phyloP scores from a whole-genome alignment of 2,329 filamentous ascomycete genomes.

The Colletotrichum magnum region DNA sequence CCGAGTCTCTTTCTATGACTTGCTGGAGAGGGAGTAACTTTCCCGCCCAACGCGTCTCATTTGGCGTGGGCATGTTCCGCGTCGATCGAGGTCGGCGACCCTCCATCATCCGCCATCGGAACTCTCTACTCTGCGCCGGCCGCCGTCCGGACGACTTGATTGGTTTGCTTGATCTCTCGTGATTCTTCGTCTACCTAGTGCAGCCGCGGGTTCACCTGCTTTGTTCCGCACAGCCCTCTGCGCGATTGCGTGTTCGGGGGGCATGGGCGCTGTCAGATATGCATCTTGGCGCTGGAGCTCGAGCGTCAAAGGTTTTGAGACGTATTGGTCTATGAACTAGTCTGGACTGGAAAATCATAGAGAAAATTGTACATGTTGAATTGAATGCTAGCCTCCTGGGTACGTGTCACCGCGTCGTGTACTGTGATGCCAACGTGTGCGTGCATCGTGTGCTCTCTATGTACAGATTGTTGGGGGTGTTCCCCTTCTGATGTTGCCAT shows the following conservation, averaged over 20 bases:
- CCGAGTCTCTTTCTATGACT: too few relatives aligned
- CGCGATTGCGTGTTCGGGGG: constrained; percentile 1
- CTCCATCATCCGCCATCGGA: constrained; percentile 16
- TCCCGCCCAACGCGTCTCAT: background rate
- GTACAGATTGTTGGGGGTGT: background rate
- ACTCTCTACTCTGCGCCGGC: background rate
- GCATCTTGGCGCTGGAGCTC: background rate
- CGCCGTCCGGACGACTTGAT: background rate
- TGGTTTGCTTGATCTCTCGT: background rate
- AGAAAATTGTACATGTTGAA: background rate
- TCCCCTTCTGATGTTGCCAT: background rate
- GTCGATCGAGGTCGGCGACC: constrained; percentile 4
- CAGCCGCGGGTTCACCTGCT: background rate
- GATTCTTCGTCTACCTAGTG: background rate
- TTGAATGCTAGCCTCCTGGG: background rate
- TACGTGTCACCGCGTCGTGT: constrained; percentile 11
- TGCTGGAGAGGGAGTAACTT: too few relatives aligned
- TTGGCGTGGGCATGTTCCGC: background rate
- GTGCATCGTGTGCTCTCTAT: constrained; percentile 7
- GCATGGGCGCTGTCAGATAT: constrained; percentile 2
- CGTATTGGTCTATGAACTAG: too few relatives aligned
- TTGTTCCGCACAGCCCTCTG: too few relatives aligned
- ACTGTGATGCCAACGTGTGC: background rate
- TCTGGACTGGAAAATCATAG: too few relatives aligned
- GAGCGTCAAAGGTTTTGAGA: background rate